A percentile compares a stretch with the other conserved stretches of the same genome.
These are phyloP conservation scores for Xylogone sp. DNA, from an alignment of 2,329 filamentous ascomycete species.

Conservation along the genomic window DNA sequence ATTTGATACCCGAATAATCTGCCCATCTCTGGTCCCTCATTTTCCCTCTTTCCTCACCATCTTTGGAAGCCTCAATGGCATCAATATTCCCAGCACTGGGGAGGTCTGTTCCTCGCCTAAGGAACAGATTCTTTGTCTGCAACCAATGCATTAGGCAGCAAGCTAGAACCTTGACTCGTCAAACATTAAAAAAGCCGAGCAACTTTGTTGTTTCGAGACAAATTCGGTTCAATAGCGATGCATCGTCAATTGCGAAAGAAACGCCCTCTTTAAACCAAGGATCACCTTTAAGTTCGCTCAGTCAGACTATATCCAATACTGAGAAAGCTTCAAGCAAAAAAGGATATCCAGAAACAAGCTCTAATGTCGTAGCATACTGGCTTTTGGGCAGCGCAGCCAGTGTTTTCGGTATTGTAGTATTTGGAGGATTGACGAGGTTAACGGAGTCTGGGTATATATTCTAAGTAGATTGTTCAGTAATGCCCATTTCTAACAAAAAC, in stretches of 20 bases:
- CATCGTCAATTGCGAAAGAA: conserved; percentile 10
- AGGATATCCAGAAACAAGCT: conserved; percentile 49
- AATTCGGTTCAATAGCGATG: conserved; percentile 27
- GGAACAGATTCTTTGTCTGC: conserved; percentile 26
- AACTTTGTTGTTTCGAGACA: conserved; percentile 16
- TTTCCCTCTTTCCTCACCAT: conserved; percentile 1
- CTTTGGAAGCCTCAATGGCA: conserved; percentile 20
- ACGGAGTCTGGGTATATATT: conserved; percentile 87
- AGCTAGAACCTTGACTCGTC: conserved; percentile 7
- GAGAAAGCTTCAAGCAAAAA: conserved; percentile 5
- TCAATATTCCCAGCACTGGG: conserved; percentile 25
- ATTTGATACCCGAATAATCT: not conserved
- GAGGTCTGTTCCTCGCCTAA: conserved; percentile 21
- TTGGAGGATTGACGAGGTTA: conserved; percentile 86
- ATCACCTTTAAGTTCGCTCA: conserved; percentile 18
- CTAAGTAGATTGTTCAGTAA: conserved; percentile 9
- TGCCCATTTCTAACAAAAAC: conserved; percentile 7
- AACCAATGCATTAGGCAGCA: conserved; percentile 22
- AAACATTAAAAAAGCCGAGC: conserved; percentile 12
- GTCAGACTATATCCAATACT: conserved; percentile 16
- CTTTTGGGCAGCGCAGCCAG: conserved; percentile 85
- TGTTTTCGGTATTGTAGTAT: conserved; percentile 95
- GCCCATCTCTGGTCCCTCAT: conserved; percentile 3
- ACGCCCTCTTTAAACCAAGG: conserved; percentile 4
- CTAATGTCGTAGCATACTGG: conserved; percentile 85